phyloP scores from a whole-genome alignment of 2,329 filamentous ascomycete genomes.

The Penicillium sp. region DNA sequence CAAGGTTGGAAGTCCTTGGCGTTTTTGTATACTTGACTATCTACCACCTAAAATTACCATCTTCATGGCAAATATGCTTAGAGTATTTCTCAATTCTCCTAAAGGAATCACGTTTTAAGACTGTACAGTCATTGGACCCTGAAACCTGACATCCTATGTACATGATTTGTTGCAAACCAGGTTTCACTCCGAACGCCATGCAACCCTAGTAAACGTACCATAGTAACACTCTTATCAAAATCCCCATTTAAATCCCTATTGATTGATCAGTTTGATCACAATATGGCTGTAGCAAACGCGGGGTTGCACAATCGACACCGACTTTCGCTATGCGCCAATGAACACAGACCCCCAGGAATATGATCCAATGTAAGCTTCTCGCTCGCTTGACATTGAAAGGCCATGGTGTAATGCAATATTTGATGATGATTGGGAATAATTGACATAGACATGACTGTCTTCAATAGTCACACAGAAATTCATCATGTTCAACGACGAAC shows the following conservation, averaged over 20 bases:
- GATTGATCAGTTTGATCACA: constrained; percentile 7
- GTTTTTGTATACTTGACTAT: background rate
- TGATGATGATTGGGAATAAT: background rate
- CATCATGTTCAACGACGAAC: constrained; percentile 33
- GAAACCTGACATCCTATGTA: constrained; percentile 5
- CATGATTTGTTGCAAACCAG: constrained; percentile 6
- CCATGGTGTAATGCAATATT: background rate
- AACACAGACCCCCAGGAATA: background rate
- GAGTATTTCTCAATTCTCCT: background rate
- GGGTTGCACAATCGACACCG: constrained; percentile 4
- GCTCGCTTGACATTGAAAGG: background rate
- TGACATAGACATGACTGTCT: background rate
- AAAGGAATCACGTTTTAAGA: background rate
- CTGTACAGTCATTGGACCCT: background rate
- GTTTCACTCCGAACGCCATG: constrained; percentile 11
- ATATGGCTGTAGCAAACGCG: constrained; percentile 2
- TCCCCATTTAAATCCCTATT: background rate
- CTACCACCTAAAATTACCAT: background rate
- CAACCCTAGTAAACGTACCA: constrained; percentile 6
- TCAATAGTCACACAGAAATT: background rate
- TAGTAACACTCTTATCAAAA: constrained; percentile 1
- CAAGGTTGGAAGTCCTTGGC: constrained; percentile 4
- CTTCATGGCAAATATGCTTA: background rate
- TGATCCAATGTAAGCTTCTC: background rate
- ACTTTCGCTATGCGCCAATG: constrained; percentile 9